Conservation (phyloP, 2,329 filamentous ascomycete species). For the Coleophoma cylindrospora region DNA sequence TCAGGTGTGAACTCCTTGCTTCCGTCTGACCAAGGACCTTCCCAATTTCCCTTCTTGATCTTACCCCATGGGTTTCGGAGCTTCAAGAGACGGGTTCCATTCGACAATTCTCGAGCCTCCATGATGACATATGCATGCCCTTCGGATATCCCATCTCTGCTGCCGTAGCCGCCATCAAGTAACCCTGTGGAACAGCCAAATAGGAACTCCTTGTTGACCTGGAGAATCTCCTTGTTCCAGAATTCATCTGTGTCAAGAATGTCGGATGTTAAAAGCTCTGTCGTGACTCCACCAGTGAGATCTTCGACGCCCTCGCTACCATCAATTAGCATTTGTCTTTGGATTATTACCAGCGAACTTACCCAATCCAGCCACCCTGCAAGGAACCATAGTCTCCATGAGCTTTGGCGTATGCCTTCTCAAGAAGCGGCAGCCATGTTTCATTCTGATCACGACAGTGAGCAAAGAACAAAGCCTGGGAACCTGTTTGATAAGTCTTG, state of each 20-base stretch:
- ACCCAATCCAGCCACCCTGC: conserved; percentile 58
- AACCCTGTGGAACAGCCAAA: conserved; percentile 67
- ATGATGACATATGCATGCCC: conserved; percentile 57
- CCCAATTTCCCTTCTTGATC: conserved; percentile 52
- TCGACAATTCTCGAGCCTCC: conserved; percentile 47
- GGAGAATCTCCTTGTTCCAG: conserved; percentile 76
- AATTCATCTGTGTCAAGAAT: conserved; percentile 77
- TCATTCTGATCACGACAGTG: conserved; percentile 72
- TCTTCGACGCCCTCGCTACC: conserved; percentile 47
- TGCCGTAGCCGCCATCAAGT: conserved; percentile 56
- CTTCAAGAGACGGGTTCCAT: conserved; percentile 50
- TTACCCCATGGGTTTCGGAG: conserved; percentile 59
- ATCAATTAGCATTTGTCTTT: conserved; percentile 2
- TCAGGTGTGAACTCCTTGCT: conserved; percentile 58
- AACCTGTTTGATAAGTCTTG: conserved; percentile 49
- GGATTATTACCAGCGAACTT: neutral
- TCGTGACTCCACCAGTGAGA: conserved; percentile 64
- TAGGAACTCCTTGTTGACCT: conserved; percentile 75
- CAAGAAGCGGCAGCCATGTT: conserved; percentile 75
- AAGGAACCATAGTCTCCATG: conserved; percentile 77
- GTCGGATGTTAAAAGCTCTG: conserved; percentile 65
- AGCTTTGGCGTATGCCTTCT: conserved; percentile 81
- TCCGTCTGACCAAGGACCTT: conserved; percentile 52
- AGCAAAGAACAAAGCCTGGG: conserved; percentile 72
- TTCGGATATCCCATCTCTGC: conserved; percentile 53